Evolutionary conservation across 148 eudicot species (phyloP), one percentile per base, ranked within the genome.

Genomic region (Bassia scoparia): DNA sequence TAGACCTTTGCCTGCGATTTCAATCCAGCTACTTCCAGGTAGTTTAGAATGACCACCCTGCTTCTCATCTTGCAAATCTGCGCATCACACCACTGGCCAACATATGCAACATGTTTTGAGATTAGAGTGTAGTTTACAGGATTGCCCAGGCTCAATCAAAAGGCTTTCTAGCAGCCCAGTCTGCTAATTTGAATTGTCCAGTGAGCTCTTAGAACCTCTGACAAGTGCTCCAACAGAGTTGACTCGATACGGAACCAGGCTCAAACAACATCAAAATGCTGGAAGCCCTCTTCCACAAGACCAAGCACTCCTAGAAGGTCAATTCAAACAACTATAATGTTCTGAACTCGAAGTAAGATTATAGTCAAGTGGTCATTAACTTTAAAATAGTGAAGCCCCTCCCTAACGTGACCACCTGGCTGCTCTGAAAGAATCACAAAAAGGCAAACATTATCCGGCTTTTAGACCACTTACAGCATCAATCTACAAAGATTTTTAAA

Each of bases 221-320:
- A 86, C 72, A 67, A 92, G 81, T 33, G 95, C 84, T 65, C 85
- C 89, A 90, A 48, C 20, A 80, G 43, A 68, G 89, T 80, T 38
- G 89, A 68, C 24, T 75, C 81, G 43, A 76, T n/a, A n/a, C 79
- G 20, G 53, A 66, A 49, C 76, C 3, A 14, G 90, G 87, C 65
- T 79, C 73, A 21, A 79, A 80, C n/a, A n/a, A n/a, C 4, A 41
- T 74, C 10, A 83, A 43, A 33, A 90, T 74, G 15, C 73, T 65
- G 33, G 81, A 85, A 70, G 93, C 97, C n/a, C 74, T 89, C 91
- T 37, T 77, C 65, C 23, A 87, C 46, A 46, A 83, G 78, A 53
- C 97, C 91, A 24, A n/a, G 82, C 77, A 71, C 89, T 81, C 88
- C 91, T 37, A 89, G 84, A 73, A 92, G 88, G 77, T 86, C 88